Evolutionary conservation across 768 basidiomycete genomes (phyloP), one percentile per base, ranked within the genome.

Genomic region (Pleurotus salmoneostramineus): DNA sequence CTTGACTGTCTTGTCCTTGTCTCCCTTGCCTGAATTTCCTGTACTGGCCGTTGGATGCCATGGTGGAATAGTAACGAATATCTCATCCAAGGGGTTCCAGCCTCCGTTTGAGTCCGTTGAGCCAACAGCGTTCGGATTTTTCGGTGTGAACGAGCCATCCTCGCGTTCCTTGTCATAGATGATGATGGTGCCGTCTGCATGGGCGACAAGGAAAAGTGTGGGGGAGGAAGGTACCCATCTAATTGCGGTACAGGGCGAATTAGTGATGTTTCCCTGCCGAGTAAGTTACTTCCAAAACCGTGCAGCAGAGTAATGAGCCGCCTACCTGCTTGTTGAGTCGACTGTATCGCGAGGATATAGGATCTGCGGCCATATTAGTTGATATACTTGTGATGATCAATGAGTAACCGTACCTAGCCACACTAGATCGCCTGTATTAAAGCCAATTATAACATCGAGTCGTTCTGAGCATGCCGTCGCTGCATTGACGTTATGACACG

Each of bases 121-220:
- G 17, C 58, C 54, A 27, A 27, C 21, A 15, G 50, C n/a, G 52
- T 59, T 58, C 32, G 89, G 88, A 50, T 84, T 77, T 58, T 83
- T 79, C 0, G 87, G 82, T 1, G 75, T 82, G 65, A 94, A 94
- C 2, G 77, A 64, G 12, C 91, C 91, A 59, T 96, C 94, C 49
- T 94, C 93, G 34, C 91, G 87, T 64, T 95, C 93, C 65, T 88
- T 93, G 72, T 95, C 94, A 64, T 93, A 95, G 14, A 94, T 84
- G 40, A 95, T 81, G 59, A 96, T 87, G 4, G 93, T 88, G 4
- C 94, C 94, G 62, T 96, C 92, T 21, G 89, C 89, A 68, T 95
- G 91, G 5, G 91, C 89, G 12, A 87, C 92, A 34, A 95, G 79
- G 68, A 96, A 95, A 14, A 94, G 80, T 37, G 88, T 87, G 1